Evolutionary conservation across 768 basidiomycete genomes (phyloP), one percentile per base, ranked within the genome.

Genomic region (Gautieria morchelliformis): DNA sequence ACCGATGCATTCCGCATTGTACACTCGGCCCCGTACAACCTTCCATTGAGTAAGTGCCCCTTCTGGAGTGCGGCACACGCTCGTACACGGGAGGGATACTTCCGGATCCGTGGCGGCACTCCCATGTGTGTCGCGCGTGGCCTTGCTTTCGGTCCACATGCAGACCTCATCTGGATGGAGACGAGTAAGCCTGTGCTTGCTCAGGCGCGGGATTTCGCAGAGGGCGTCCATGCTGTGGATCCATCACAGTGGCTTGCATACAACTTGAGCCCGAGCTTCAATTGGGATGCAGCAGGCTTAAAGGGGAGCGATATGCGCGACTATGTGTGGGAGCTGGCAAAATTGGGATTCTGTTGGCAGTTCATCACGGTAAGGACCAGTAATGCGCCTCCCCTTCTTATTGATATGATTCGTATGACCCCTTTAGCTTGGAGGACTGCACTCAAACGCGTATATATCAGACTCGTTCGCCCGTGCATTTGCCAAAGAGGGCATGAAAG

Each of bases 271-370:
- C 93, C 93, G 11, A 92, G 89, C 50, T 93, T 92, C 77, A 92
- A 92, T 64, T 93, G 90, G 89, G 88, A 90, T 63, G 93, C 91
- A 1, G 95, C 95, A 14, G 96, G 96, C 15, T 78, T 99, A 17
- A 83, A 79, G 44, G 79, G 85, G 64, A 76, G 77, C 61, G 91
- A 93, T 63, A 98, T 92, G 92, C 78, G 89, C 69, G 72, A 78
- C 40, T 98, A 81, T 68, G 81, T 97, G 39, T 95, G 94, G 95
- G 80, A 91, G 65, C 77, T 99, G 24, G 95, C 91, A 48, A 94
- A 88, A 75, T 82, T 96, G 48, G 94, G 94, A 37, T 98, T 97
- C 71, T 86, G 93, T 64, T 98, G 94, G 93, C 94, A 98, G 71
- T 98, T 99, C 76, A 96, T 97, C 71, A 96, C 94, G 63, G 91